phyloP scores from a whole-genome alignment of 73 alveolate genomes.

The Paramecium sonneborni region DNA sequence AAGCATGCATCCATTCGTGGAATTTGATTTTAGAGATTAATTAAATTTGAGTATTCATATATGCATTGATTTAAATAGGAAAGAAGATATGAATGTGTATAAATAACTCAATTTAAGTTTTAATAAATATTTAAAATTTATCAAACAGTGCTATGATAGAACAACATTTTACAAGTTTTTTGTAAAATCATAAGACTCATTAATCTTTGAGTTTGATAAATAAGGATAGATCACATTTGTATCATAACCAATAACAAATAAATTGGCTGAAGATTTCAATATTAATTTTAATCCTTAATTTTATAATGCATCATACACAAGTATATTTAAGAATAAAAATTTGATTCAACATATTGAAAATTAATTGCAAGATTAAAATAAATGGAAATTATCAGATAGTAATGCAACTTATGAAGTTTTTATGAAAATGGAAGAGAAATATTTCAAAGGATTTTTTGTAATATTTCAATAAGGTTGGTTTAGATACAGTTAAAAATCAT shows the following conservation, averaged over 20 bases:
- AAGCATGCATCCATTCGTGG: background rate
- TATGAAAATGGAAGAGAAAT: slow-evolving; percentile 50
- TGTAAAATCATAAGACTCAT: slow-evolving; percentile 25
- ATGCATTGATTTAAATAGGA: slow-evolving; percentile 5
- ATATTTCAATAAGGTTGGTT: slow-evolving; percentile 44
- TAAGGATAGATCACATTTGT: slow-evolving; percentile 34
- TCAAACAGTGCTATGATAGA: slow-evolving; percentile 22
- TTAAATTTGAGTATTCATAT: background rate
- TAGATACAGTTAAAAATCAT: background rate
- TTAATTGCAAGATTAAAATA: background rate
- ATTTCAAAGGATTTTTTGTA: slow-evolving; percentile 45
- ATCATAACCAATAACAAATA: background rate
- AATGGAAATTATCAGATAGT: slow-evolving; percentile 34
- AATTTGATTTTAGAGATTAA: slow-evolving; percentile 44
- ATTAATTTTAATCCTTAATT: slow-evolving; percentile 37
- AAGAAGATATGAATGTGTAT: background rate
- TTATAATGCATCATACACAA: slow-evolving; percentile 34
- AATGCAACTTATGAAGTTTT: slow-evolving; percentile 40
- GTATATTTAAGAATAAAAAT: slow-evolving; percentile 4
- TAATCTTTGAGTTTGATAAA: slow-evolving; percentile 41
- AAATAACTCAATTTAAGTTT: background rate
- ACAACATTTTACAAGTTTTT: slow-evolving; percentile 44
- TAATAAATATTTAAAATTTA: slow-evolving; percentile 12
- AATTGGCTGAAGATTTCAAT: background rate
- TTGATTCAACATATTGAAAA: slow-evolving; percentile 23